Conservation (phyloP, 495 filamentous ascomycete species). For the Penicillium goetzii region DNA sequence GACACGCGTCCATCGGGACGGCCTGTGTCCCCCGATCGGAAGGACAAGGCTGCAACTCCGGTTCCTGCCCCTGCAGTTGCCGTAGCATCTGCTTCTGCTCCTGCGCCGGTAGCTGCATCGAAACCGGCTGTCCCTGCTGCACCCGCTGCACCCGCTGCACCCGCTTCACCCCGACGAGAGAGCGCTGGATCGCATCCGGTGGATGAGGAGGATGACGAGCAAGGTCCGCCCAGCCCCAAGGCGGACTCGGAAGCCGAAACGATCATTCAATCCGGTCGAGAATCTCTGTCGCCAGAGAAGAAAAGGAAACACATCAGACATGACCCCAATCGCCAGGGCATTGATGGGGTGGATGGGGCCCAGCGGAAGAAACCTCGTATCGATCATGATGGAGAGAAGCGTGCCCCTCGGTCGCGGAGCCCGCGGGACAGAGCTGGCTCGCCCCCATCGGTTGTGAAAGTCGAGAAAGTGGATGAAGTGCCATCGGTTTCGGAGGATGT, state of each 20-base stretch:
- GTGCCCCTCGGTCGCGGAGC: constrained; percentile 32
- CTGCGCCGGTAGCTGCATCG: neutral
- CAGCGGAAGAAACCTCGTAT: constrained; percentile 46
- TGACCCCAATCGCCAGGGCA: constrained; percentile 50
- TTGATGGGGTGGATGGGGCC: constrained; percentile 49
- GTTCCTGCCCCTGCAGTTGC: neutral
- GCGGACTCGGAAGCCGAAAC: constrained; percentile 81
- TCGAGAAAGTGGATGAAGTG: constrained; percentile 42
- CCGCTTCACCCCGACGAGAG: constrained; percentile 25
- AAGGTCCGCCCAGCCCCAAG: constrained; percentile 46
- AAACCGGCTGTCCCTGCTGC: neutral
- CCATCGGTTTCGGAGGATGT: constrained; percentile 32
- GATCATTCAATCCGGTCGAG: constrained; percentile 73
- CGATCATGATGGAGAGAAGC: constrained; percentile 33
- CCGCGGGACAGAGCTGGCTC: constrained; percentile 30
- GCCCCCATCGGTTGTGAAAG: constrained; percentile 40
- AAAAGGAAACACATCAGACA: constrained; percentile 70
- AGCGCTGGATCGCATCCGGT: constrained; percentile 31
- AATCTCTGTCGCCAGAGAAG: constrained; percentile 70
- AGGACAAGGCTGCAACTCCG: neutral
- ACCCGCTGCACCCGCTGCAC: constrained; percentile 16
- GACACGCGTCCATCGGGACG: constrained; percentile 22
- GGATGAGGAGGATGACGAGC: constrained; percentile 34
- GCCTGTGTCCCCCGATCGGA: constrained; percentile 33
- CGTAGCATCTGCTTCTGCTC: neutral